phyloP scores from a whole-genome alignment of 441 rosid genomes.

The Flueggea neowawraea region DNA sequence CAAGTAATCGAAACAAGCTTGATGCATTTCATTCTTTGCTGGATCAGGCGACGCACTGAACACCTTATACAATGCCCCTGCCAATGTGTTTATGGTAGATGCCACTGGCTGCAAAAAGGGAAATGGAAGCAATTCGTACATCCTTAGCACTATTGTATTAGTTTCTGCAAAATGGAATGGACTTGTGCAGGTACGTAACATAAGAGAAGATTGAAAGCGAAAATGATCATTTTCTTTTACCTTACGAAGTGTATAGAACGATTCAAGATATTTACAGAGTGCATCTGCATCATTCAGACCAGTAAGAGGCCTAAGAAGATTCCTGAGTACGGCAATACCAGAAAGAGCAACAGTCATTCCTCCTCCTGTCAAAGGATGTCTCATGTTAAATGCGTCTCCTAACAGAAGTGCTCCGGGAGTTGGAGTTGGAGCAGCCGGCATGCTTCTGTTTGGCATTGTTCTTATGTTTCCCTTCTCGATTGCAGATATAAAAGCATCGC shows the following conservation, averaged over 20 bases:
- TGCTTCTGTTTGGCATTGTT: conserved; percentile 26
- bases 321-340: conserved; percentile 19
- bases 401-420: conserved; percentile 31
- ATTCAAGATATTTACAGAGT: conserved; percentile 20
- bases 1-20: conserved; percentile 63
- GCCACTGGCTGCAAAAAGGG: conserved; percentile 54
- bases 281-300: conserved; percentile 21
- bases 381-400: conserved; percentile 31
- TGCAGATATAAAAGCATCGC: conserved; percentile 19
- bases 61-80: conserved; percentile 63
- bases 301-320: conserved; percentile 18
- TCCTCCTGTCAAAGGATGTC: conserved; percentile 30
- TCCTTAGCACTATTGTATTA: too few relatives aligned
- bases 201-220: too few relatives aligned
- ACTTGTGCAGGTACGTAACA: too few relatives aligned
- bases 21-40: conserved; percentile 63
- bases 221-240: conserved; percentile 1
- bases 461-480: conserved; percentile 27
- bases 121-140: not conserved
- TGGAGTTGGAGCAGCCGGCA: conserved; percentile 24
- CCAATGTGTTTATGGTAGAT: conserved; percentile 63
- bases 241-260: conserved; percentile 30
- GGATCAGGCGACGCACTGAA: conserved; percentile 60
- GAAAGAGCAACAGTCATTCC: conserved; percentile 33
- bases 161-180: too few relatives aligned